Evolutionary conservation across 2,329 filamentous ascomycete genomes (phyloP).

Genomic region (Aspergillus candidus): DNA sequence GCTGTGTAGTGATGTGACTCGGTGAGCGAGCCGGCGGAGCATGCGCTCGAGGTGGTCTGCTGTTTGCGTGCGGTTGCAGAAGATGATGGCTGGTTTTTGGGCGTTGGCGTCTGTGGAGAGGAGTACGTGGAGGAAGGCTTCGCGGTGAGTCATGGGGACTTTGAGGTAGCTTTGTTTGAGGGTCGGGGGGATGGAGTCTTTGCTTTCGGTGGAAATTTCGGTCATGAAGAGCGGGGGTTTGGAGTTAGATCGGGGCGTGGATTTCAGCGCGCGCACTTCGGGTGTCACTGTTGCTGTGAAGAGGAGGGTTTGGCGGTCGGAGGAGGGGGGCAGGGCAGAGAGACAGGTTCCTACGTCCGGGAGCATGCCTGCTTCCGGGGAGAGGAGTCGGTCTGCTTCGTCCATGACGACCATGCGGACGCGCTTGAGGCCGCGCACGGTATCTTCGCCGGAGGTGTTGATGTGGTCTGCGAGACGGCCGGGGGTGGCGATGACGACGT

Average conservation of each 20-base stretch:
- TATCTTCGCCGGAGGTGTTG: conserved; percentile 83
- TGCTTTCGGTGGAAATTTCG: conserved; percentile 65
- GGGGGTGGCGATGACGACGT: conserved; percentile 90
- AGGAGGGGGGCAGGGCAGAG: conserved; percentile 68
- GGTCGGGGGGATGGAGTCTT: conserved; percentile 71
- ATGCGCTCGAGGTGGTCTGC: conserved; percentile 86
- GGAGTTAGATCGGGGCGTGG: conserved; percentile 56
- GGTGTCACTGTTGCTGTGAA: conserved; percentile 95
- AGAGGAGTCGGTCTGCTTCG: conserved; percentile 85
- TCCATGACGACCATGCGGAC: conserved; percentile 86
- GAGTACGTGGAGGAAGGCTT: conserved; percentile 89
- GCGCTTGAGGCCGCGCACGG: conserved; percentile 70
- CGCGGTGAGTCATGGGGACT: conserved; percentile 84
- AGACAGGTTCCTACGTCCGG: conserved; percentile 88
- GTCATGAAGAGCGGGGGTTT: conserved; percentile 79
- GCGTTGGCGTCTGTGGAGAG: conserved; percentile 71
- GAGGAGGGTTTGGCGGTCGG: conserved; percentile 80
- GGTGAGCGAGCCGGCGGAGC: conserved; percentile 76
- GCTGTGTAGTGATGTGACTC: conserved; percentile 87
- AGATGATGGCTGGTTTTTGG: conserved; percentile 77
- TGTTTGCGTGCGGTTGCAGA: conserved; percentile 86
- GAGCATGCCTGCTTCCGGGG: conserved; percentile 76
- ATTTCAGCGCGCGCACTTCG: conserved; percentile 81
- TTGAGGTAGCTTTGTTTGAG: conserved; percentile 81
- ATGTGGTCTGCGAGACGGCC: conserved; percentile 92